phyloP scores from a whole-genome alignment of 2,329 filamentous ascomycete species.

The Fusarium secorum region DNA sequence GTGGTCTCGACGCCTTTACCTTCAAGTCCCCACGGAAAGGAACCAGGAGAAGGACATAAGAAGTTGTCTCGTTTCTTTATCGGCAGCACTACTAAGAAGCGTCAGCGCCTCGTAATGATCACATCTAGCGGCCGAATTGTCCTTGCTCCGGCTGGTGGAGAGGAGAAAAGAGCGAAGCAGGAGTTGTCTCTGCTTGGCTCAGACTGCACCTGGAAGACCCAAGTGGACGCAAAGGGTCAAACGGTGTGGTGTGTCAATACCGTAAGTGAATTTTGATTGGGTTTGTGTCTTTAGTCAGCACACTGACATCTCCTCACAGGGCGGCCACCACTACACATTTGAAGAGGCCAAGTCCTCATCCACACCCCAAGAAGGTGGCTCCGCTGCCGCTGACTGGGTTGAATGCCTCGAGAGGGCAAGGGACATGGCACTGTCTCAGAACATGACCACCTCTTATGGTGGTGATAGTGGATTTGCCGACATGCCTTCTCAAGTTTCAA shows the following conservation, averaged over 20 bases:
- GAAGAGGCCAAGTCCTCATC: constrained; percentile 82
- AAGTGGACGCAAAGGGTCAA: constrained; percentile 85
- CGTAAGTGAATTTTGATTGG: constrained; percentile 63
- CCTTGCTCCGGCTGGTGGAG: constrained; percentile 87
- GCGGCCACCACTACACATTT: constrained; percentile 89
- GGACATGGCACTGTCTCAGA: constrained; percentile 82
- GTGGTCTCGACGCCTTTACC: constrained; percentile 81
- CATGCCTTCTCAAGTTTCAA: constrained; percentile 76
- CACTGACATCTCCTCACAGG: constrained; percentile 57
- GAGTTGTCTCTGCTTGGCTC: constrained; percentile 84
- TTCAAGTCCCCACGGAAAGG: constrained; percentile 75
- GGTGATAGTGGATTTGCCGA: constrained; percentile 73
- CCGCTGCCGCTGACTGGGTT: constrained; percentile 88
- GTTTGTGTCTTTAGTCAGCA: background rate
- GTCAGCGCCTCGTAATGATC: constrained; percentile 92
- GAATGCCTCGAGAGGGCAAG: constrained; percentile 86
- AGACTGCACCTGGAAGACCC: constrained; percentile 80
- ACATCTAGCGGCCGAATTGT: constrained; percentile 91
- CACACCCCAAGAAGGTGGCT: constrained; percentile 64
- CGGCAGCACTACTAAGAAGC: constrained; percentile 88
- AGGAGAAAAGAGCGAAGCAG: constrained; percentile 93
- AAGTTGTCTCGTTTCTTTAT: constrained; percentile 95
- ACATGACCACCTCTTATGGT: constrained; percentile 70
- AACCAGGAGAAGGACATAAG: constrained; percentile 77
- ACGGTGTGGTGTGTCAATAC: constrained; percentile 91